These are phyloP conservation scores for Halteria grandinella DNA, from an alignment of 73 alveolate genomes.

Conservation along the genomic window DNA sequence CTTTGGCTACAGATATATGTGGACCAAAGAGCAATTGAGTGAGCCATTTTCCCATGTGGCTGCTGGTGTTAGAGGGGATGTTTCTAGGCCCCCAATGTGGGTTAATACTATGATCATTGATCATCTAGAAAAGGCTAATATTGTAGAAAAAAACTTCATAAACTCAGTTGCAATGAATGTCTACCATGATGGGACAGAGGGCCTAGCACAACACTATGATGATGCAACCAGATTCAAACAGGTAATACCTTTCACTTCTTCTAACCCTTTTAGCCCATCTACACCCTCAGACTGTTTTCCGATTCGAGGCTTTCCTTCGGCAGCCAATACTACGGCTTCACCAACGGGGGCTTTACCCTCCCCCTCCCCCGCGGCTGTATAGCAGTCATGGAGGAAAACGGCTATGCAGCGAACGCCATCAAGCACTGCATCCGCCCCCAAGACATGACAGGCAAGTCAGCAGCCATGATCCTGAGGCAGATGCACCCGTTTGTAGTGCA, in stretches of 20 bases:
- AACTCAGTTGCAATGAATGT: slow-evolving; percentile 87
- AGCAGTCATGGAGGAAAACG: slow-evolving; percentile 66
- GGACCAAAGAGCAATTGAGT: slow-evolving; percentile 79
- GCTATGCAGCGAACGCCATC: slow-evolving; percentile 79
- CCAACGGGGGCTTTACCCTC: slow-evolving; percentile 74
- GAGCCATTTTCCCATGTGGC: slow-evolving; percentile 82
- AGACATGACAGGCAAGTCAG: slow-evolving; percentile 81
- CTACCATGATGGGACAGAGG: slow-evolving; percentile 94
- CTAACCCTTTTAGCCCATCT: slow-evolving; percentile 73
- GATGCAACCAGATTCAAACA: slow-evolving; percentile 89
- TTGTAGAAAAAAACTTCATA: slow-evolving; percentile 69
- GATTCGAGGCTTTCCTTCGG: slow-evolving; percentile 88
- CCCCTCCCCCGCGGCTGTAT: slow-evolving; percentile 86
- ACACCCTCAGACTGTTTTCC: slow-evolving; percentile 76
- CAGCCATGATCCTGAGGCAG: slow-evolving; percentile 71
- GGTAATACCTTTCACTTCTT: background rate
- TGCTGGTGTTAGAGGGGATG: slow-evolving; percentile 90
- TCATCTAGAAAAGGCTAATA: slow-evolving; percentile 59
- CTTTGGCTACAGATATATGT: slow-evolving; percentile 86
- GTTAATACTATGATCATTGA: slow-evolving; percentile 53
- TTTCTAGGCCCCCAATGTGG: slow-evolving; percentile 78
- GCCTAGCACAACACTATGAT: slow-evolving; percentile 89
- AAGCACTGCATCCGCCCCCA: slow-evolving; percentile 83
- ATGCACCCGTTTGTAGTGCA: slow-evolving; percentile 55
- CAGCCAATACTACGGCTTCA: slow-evolving; percentile 82